Conservation (phyloP, 139 green algal genomes). For the Nannochloris sp. region DNA sequence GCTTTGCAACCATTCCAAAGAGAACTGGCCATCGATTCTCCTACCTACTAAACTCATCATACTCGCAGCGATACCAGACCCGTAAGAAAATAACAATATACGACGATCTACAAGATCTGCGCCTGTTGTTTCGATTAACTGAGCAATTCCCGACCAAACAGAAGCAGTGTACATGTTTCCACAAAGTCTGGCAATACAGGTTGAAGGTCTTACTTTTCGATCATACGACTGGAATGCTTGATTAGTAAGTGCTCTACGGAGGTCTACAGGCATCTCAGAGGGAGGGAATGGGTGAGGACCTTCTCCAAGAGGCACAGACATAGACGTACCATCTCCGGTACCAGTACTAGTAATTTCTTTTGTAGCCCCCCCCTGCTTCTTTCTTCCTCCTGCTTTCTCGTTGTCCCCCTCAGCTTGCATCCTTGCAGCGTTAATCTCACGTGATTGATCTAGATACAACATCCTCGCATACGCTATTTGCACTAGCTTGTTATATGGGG, state of each 20-base stretch:
- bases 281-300: constrained; percentile 10
- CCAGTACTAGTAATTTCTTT: neutral
- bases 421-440: neutral
- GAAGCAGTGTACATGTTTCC: constrained; percentile 76
- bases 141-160: constrained; percentile 19
- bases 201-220: constrained; percentile 36
- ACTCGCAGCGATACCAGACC: constrained; percentile 51
- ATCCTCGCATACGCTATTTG: constrained; percentile 63
- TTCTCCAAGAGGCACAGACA: neutral
- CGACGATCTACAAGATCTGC: constrained; percentile 28
- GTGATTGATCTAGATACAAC: constrained; percentile 43
- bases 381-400: constrained; percentile 2
- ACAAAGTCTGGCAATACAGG: constrained; percentile 24
- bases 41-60: constrained; percentile 49
- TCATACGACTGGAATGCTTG: constrained; percentile 16
- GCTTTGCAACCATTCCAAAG: constrained; percentile 16
- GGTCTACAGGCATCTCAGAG: constrained; percentile 7
- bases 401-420: no score
- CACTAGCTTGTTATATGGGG: constrained; percentile 74
- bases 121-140: constrained; percentile 43
- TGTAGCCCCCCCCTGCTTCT: no score
- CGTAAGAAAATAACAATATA: constrained; percentile 73
- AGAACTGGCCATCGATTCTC: constrained; percentile 17
- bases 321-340: neutral
- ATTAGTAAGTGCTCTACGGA: constrained; percentile 15